Percentiles rank a stretch among this genome's conserved stretches.
These are phyloP conservation scores for Solanum pennellii DNA, from an alignment of 257 asterid genomes.

Conservation along the genomic window DNA sequence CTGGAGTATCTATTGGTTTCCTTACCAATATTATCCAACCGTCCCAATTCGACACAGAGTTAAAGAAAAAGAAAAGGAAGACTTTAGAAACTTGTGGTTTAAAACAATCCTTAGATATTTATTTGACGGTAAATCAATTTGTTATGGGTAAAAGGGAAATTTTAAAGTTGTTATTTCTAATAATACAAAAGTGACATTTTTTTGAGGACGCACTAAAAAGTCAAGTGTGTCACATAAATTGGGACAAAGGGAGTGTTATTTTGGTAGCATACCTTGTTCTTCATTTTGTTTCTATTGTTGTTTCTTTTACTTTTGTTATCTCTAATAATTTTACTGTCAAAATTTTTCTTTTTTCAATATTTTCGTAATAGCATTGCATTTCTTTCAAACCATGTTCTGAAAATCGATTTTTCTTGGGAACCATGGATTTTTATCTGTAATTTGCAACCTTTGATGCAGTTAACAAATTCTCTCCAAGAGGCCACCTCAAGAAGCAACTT, in stretches of 20 bases:
- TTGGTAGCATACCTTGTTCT: not conserved
- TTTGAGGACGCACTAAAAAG: not conserved
- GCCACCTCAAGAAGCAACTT: conserved; percentile 50
- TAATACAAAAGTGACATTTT: not conserved
- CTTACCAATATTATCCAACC: no score
- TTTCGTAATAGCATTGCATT: not conserved
- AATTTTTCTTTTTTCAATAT: not conserved
- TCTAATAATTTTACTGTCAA: not conserved
- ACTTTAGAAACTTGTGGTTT: not conserved
- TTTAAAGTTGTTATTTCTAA: not conserved
- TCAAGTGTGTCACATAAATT: not conserved
- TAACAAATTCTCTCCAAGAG: conserved; percentile 5
- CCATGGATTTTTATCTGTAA: conserved; percentile 6
- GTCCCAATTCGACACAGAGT: no score
- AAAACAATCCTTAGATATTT: not conserved
- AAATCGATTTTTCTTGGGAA: not conserved
- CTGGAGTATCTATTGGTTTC: no score
- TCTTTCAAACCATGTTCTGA: not conserved
- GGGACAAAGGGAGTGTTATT: not conserved
- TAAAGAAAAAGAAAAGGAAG: no score
- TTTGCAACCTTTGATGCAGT: conserved; percentile 35
- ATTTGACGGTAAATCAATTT: not conserved
- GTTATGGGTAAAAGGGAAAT: no score
- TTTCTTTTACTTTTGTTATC: not conserved
- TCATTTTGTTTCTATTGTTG: not conserved